These are phyloP conservation scores for Cladophialophora yegresii DNA, from an alignment of 2,329 filamentous ascomycete species.

Conservation along the genomic window DNA sequence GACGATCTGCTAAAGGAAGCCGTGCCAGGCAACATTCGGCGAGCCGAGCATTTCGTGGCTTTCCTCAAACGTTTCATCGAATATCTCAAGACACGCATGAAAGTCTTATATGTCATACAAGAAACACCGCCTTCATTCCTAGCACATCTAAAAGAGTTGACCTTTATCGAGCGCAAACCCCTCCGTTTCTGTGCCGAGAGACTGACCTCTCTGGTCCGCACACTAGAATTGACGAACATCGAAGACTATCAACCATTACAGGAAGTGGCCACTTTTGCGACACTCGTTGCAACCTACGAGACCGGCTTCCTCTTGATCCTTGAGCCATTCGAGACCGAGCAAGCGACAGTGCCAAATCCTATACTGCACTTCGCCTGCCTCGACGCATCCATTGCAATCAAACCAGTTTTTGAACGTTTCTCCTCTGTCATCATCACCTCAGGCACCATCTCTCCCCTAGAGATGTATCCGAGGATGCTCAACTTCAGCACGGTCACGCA, in stretches of 20 bases:
- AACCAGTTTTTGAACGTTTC: constrained; percentile 95
- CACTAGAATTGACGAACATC: constrained; percentile 92
- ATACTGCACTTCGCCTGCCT: constrained; percentile 96
- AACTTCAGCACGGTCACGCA: constrained; percentile 90
- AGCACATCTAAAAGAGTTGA: constrained; percentile 88
- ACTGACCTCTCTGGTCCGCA: constrained; percentile 89
- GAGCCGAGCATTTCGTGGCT: constrained; percentile 92
- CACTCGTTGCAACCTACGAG: constrained; percentile 92
- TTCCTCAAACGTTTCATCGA: constrained; percentile 97
- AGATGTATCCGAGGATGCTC: constrained; percentile 99
- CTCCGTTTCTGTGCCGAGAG: constrained; percentile 90
- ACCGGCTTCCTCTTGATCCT: constrained; percentile 93
- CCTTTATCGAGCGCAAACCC: constrained; percentile 96
- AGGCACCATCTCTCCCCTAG: constrained; percentile 90
- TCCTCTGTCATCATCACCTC: constrained; percentile 98
- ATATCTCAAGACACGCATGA: constrained; percentile 97
- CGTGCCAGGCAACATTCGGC: constrained; percentile 90
- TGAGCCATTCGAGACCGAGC: constrained; percentile 96
- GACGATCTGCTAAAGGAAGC: constrained; percentile 94
- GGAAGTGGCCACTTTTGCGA: constrained; percentile 96
- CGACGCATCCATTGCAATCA: constrained; percentile 96
- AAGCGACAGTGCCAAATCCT: constrained; percentile 91
- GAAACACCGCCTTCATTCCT: constrained; percentile 95
- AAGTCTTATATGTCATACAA: constrained; percentile 94
- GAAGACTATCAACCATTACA: constrained; percentile 97